Conservation (phyloP, 495 filamentous ascomycete genomes). For the Penicillium malachiteum region DNA sequence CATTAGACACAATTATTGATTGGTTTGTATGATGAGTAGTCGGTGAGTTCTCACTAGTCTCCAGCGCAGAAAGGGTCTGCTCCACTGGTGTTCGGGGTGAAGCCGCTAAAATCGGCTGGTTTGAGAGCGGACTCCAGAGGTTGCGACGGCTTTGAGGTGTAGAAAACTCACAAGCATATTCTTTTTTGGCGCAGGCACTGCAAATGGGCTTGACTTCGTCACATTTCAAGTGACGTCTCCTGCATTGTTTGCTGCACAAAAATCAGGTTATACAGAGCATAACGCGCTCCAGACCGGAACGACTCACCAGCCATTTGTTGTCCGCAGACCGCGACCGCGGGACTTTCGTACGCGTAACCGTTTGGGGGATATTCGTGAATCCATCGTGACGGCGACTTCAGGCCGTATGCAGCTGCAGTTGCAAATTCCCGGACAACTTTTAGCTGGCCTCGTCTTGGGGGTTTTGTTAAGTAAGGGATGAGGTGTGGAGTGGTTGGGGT, state of each 20-base stretch:
- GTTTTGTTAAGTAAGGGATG: background rate
- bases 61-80: background rate
- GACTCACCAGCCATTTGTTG: conserved; percentile 10
- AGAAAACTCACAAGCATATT: conserved; percentile 4
- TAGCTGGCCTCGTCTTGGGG: background rate
- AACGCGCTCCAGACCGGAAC: background rate
- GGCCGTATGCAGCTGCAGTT: background rate
- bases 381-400: background rate
- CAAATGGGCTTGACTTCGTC: conserved; percentile 20
- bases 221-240: conserved; percentile 20
- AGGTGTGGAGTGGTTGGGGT: background rate
- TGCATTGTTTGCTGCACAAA: conserved; percentile 16
- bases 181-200: conserved; percentile 11
- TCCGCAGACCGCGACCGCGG: conserved; percentile 9
- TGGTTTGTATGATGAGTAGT: background rate
- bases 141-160: background rate
- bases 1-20: background rate
- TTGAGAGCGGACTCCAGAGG: background rate
- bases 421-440: background rate
- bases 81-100: background rate
- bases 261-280: background rate
- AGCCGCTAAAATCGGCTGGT: background rate
- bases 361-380: background rate
- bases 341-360: conserved; percentile 8
- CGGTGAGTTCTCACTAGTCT: background rate